Evolutionary conservation across 2,329 filamentous ascomycete genomes (phyloP).

Genomic region (Penicillium sp.): DNA sequence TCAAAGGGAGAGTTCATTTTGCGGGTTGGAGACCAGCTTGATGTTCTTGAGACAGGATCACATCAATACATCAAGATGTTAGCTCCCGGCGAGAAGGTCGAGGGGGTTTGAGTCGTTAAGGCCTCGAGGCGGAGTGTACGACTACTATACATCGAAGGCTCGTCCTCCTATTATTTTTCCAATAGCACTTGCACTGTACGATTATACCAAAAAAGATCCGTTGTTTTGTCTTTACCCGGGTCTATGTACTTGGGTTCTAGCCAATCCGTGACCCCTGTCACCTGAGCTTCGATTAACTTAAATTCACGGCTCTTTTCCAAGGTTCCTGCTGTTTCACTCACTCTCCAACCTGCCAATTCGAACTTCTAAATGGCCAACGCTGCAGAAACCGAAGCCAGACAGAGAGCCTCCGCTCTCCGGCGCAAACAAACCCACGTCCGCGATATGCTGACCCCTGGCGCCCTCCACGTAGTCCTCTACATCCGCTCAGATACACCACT

Average conservation of each 20-base stretch:
- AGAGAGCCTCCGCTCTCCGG: background rate
- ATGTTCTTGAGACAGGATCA: constrained; percentile 44
- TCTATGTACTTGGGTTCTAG: background rate
- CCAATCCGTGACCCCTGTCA: background rate
- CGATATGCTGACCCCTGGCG: background rate
- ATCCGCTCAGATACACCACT: constrained; percentile 5
- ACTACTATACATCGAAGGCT: background rate
- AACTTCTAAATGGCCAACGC: background rate
- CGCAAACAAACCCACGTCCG: constrained; percentile 1
- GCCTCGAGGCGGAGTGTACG: background rate
- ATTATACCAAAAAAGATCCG: background rate
- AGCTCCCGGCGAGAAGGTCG: constrained; percentile 34
- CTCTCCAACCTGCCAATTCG: background rate
- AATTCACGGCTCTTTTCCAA: background rate
- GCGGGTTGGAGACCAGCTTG: constrained; percentile 41
- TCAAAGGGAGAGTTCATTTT: constrained; percentile 35
- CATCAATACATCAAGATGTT: constrained; percentile 49
- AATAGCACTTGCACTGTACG: background rate
- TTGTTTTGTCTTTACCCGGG: background rate
- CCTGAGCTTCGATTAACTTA: background rate
- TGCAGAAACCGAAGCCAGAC: background rate
- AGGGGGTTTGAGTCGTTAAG: constrained; percentile 23
- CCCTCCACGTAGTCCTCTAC: constrained; percentile 4
- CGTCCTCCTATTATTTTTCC: background rate
- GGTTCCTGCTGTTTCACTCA: background rate